Conservation (phyloP, 345 rosid genomes). For the Leavenworthia alabamica region DNA sequence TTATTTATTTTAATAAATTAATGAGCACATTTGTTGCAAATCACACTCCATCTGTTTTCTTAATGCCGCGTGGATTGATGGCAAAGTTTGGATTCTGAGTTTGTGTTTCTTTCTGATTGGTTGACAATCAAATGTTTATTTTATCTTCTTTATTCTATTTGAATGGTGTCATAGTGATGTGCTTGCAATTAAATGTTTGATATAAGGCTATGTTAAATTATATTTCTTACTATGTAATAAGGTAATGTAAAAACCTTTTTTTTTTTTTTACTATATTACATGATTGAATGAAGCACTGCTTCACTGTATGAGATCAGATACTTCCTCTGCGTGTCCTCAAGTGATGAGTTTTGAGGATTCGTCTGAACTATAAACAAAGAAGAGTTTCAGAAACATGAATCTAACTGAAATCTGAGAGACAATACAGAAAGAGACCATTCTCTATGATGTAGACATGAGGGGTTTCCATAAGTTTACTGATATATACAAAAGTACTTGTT, state of each 20-base stretch:
- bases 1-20: neutral
- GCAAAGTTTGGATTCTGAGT: neutral
- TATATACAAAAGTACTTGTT: conserved; percentile 31
- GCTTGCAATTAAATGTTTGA: neutral
- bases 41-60: neutral
- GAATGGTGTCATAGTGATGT: neutral
- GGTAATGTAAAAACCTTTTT: neutral
- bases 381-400: neutral
- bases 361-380: conserved; percentile 39
- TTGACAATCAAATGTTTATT: neutral
- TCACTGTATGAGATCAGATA: conserved; percentile 43
- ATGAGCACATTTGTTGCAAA: conserved; percentile 1
- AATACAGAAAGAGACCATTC: conserved; percentile 33
- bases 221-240: conserved; percentile 4
- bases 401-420: neutral
- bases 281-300: conserved; percentile 38
- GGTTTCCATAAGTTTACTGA: conserved; percentile 34
- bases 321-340: conserved; percentile 42
- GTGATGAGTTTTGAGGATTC: conserved; percentile 26
- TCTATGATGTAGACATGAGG: conserved; percentile 39
- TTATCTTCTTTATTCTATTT: neutral
- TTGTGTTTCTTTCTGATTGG: neutral
- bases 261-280: conserved; percentile 25
- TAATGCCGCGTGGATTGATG: conserved; percentile 8
- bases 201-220: neutral